Percentiles rank a stretch among this genome's conserved stretches.
phyloP scores from a whole-genome alignment of 768 basidiomycete species.

The Pleurotus sapidus region DNA sequence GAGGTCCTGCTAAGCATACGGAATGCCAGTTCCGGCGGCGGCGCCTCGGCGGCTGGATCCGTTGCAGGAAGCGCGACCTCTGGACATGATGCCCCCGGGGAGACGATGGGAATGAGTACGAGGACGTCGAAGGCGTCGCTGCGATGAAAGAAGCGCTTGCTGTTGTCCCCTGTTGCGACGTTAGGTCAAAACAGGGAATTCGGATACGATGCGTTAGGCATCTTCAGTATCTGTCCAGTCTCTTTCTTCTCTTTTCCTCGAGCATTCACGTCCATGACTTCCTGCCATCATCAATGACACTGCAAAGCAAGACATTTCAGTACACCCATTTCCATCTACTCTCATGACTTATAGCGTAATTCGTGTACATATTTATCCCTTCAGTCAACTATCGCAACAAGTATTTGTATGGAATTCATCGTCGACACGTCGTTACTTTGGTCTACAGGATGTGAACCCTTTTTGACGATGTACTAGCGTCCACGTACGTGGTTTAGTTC shows the following conservation, averaged over 20 bases:
- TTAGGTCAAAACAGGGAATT: neutral
- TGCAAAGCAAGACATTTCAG: neutral
- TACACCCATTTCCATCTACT: neutral
- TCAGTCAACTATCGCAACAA: neutral
- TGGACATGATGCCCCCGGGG: conserved; percentile 10
- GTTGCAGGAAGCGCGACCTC: conserved; percentile 4
- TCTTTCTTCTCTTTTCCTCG: neutral
- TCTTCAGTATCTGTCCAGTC: neutral
- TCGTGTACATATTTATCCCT: neutral
- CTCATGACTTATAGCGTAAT: neutral
- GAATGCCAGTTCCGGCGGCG: conserved; percentile 47
- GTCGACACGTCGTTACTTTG: too few species aligned
- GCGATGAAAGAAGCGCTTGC: conserved; percentile 12
- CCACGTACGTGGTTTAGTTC: too few species aligned
- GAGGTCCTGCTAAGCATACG: conserved; percentile 76
- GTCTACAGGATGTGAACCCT: too few species aligned
- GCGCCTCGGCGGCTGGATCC: conserved; percentile 15
- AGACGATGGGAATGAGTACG: conserved; percentile 13
- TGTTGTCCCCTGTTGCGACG: neutral
- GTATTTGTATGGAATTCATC: neutral
- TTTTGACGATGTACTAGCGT: too few species aligned
- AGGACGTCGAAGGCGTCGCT: conserved; percentile 18
- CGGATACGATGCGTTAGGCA: neutral
- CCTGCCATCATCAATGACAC: neutral
- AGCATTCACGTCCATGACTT: neutral